Conservation (phyloP, 352 stramenopile species). For the Pythium biforme region DNA sequence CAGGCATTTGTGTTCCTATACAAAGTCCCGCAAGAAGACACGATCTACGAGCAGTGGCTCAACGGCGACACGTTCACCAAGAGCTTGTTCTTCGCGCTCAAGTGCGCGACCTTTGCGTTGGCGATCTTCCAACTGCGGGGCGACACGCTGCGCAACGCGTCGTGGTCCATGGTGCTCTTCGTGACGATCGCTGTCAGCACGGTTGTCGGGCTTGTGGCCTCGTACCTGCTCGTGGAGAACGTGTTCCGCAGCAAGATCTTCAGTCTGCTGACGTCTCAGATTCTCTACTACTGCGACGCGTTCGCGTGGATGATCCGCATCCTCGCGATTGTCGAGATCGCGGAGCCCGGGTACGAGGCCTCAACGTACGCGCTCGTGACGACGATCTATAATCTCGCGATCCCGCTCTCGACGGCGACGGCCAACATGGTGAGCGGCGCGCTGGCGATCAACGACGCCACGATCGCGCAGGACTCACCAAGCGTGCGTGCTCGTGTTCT, state of each 20-base stretch:
- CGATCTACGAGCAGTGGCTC: conserved; percentile 16
- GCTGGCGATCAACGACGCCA: background rate
- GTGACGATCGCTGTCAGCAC: background rate
- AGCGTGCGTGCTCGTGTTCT: conserved; percentile 2
- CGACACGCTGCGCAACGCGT: conserved; percentile 12
- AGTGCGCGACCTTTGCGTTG: background rate
- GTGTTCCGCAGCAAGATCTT: conserved; percentile 13
- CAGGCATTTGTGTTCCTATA: background rate
- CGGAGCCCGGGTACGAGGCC: conserved; percentile 13
- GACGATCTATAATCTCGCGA: conserved; percentile 17
- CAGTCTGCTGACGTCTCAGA: background rate
- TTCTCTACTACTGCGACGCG: conserved; percentile 4
- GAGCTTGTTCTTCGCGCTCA: conserved; percentile 3
- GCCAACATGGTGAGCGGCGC: background rate
- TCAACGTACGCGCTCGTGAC: conserved; percentile 17
- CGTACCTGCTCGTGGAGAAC: background rate
- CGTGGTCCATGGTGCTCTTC: conserved; percentile 6
- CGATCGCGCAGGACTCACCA: background rate
- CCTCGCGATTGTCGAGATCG: conserved; percentile 11
- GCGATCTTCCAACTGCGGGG: background rate
- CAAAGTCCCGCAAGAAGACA: background rate
- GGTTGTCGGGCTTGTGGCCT: background rate
- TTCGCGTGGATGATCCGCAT: conserved; percentile 9
- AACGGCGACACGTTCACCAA: conserved; percentile 7
- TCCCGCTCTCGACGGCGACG: background rate